Percentiles rank a stretch among this genome's conserved stretches.
Evolutionary conservation across 2,329 filamentous ascomycete species (phyloP).

Genomic region (Nigrospora sphaerica): DNA sequence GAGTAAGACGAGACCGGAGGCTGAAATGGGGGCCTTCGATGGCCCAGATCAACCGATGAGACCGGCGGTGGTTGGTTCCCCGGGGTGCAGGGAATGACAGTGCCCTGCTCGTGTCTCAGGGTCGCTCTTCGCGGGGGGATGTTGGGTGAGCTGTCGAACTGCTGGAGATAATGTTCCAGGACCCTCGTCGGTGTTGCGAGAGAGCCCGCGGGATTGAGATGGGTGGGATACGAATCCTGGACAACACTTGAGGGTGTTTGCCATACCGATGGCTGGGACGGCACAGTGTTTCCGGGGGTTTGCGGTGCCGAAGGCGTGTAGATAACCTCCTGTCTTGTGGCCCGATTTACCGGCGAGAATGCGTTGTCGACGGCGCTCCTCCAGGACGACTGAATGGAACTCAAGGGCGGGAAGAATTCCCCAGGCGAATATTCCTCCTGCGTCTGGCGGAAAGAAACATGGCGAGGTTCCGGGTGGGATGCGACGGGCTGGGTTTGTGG

Average conservation of each 20-base stretch:
- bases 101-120: background rate
- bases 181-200: conserved; percentile 43
- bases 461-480: no score
- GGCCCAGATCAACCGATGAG: background rate
- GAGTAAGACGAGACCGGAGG: background rate
- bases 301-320: background rate
- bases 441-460: no score
- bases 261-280: conserved; percentile 27
- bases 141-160: conserved; percentile 17
- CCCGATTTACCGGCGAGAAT: conserved; percentile 11
- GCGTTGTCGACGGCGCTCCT: conserved; percentile 36
- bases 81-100: conserved; percentile 3
- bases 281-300: background rate
- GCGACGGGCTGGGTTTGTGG: no score
- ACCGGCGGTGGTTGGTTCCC: background rate
- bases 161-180: conserved; percentile 40
- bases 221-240: conserved; percentile 45
- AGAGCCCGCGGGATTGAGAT: conserved; percentile 19
- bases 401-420: conserved; percentile 7
- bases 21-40: background rate
- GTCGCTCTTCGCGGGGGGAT: conserved; percentile 8
- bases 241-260: conserved; percentile 41
- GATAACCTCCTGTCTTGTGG: background rate
- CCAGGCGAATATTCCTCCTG: conserved; percentile 1
- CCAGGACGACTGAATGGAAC: conserved; percentile 34